Conservation (phyloP, 2,329 filamentous ascomycete genomes). For the Trichoderma cornu-damae region DNA sequence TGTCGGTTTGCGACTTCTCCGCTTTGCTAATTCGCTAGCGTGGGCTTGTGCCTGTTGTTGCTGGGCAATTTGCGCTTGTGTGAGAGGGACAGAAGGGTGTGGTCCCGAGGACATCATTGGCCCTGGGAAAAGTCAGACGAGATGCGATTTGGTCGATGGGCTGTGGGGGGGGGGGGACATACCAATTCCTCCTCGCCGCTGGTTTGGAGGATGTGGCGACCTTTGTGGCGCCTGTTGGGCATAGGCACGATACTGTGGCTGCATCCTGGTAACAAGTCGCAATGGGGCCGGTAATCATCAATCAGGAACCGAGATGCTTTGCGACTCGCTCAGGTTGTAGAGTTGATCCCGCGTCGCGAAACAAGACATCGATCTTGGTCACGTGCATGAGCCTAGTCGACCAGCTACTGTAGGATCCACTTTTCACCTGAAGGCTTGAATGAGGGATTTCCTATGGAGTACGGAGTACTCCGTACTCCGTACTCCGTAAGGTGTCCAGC, state of each 20-base stretch:
- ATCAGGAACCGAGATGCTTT: background rate
- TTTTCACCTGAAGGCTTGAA: too few species aligned
- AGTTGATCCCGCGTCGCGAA: constrained; percentile 13
- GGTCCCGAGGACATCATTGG: constrained; percentile 53
- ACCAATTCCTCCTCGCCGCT: constrained; percentile 52
- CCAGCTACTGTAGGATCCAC: too few species aligned
- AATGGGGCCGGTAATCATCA: background rate
- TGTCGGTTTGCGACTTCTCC: constrained; percentile 81
- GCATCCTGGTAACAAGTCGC: constrained; percentile 36
- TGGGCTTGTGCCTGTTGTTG: constrained; percentile 49
- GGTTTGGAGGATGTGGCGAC: constrained; percentile 44
- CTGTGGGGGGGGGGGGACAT: constrained; percentile 23
- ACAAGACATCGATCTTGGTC: background rate
- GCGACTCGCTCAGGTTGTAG: background rate
- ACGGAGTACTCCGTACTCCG: too few species aligned
- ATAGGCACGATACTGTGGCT: constrained; percentile 49
- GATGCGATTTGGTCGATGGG: background rate
- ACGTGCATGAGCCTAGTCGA: constrained; percentile 1
- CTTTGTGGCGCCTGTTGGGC: constrained; percentile 48
- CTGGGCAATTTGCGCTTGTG: constrained; percentile 48
- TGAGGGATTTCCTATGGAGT: too few species aligned
- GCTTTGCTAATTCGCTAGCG: constrained; percentile 65
- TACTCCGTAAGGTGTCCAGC: too few species aligned
- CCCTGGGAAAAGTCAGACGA: constrained; percentile 34
- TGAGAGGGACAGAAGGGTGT: constrained; percentile 48